Base-by-base conservation (phyloP, 176 grass and related monocot species). In the Pontederia paniculata region DNA sequence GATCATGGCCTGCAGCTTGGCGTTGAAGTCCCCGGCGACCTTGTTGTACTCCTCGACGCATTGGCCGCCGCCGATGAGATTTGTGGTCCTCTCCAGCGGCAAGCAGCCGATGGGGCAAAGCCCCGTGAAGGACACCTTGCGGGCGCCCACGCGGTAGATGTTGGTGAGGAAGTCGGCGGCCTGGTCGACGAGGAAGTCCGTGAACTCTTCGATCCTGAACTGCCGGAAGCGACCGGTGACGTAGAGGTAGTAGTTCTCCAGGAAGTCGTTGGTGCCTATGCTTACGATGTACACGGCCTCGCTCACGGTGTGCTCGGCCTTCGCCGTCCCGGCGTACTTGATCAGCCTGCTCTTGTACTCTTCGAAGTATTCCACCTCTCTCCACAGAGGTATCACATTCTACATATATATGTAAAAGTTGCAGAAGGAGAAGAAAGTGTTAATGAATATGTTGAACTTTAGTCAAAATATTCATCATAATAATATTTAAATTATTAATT, bases 251-350 rank as follows among this genome's bases (percentile, higher is more conserved):
- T 83, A 88, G 68, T 88, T 88, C 62, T 83, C 78, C 7, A 88
- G 75, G 45, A 83, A 88, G 50, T 88, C 84, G 41, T 88, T 88
- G 52, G 75, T 80, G 49, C 84, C 84, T 17, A 88, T 58, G 16
- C 75, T 88, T 28, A 88, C 58, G 54, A 88, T 76, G 20, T 72
- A 70, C 9, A 94, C 69, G n/a, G 80, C 80, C 11, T 69, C 10
- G 21, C 71, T 69, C 19, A 95, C 81, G 10, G 84, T 13, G 54
- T 43, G 71, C 10, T 21, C 28, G 18, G 78, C 84, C 65, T 66
- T 45, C 7, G 61, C 62, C 7, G 48, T 25, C 52, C 89, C 89
- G 11, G 81, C 70, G 37, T 73, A 55, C 7, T 56, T 56, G 1
- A 63, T 18, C 3, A 95, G 72, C 67, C n/a, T 76, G 51, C 47